Conservation (phyloP, 2,329 filamentous ascomycete genomes). For the Sphaerulina populicola region DNA sequence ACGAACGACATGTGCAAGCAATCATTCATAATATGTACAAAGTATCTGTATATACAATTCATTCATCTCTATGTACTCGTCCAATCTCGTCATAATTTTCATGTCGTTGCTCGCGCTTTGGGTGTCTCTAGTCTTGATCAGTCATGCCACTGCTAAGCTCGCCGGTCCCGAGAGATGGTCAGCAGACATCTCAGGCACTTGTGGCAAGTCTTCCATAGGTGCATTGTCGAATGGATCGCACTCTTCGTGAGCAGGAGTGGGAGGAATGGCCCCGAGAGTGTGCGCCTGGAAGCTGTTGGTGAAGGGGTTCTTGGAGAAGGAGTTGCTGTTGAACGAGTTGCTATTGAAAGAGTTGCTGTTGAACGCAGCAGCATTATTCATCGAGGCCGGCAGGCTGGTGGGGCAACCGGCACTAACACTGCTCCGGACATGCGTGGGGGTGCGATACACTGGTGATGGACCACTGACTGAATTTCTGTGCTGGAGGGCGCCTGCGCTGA, state of each 20-base stretch:
- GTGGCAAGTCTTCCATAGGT: conserved; percentile 18
- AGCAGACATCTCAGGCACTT: conserved; percentile 17
- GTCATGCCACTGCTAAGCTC: conserved; percentile 4
- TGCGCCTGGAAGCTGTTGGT: conserved; percentile 26
- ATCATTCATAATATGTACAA: neutral
- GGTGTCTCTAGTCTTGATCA: neutral
- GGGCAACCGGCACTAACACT: conserved; percentile 34
- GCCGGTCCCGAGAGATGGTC: neutral
- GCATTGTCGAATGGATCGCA: conserved; percentile 35
- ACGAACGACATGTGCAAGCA: neutral
- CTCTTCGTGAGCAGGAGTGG: conserved; percentile 32
- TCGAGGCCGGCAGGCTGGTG: conserved; percentile 33
- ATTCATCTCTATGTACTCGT: conserved; percentile 9
- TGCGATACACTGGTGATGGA: conserved; percentile 25
- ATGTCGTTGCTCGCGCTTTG: neutral
- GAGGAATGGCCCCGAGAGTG: conserved; percentile 35
- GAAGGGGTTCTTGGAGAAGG: conserved; percentile 22
- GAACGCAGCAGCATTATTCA: conserved; percentile 18
- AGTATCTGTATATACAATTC: conserved; percentile 4
- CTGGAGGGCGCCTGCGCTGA: conserved; percentile 16
- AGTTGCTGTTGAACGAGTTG: neutral
- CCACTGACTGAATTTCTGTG: conserved; percentile 14
- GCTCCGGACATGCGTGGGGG: conserved; percentile 33
- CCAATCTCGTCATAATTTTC: conserved; percentile 1
- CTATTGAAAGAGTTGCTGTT: conserved; percentile 12